Evolutionary conservation across 805 yeast species (phyloP), one percentile per base, ranked within the genome.

Genomic region (Candida namnaoensis): DNA sequence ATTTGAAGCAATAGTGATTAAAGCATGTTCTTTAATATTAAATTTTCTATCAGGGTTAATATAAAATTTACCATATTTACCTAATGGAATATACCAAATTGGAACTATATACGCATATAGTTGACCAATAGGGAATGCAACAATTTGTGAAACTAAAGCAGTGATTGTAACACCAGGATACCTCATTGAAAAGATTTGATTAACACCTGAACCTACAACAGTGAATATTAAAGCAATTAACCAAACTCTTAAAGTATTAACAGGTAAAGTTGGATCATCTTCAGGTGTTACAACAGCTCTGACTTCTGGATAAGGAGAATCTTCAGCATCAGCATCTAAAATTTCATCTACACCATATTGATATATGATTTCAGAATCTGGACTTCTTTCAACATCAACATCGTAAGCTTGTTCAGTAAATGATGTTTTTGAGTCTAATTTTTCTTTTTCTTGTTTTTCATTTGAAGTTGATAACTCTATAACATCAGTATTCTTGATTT

Each of bases 11-110:
- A 78, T 67, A 19, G 76, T 67, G 43, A 78, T 70, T 41, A 77
- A 47, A 48, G 72, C 68, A 54, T 81, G 88, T 56, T 81, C 88
- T 52, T 81, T 80, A 50, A 73, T 56, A 51, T 75, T 76, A 65
- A 79, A 60, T 52, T 78, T 71, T 27, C 28, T 27, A n/a, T 80
- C 78, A 0, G 84, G 83, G 59, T 80, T 81, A 38, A 78, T 57
- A 3, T 43, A 48, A 14, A 63, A 25, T 64, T 15, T 28, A 19
- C 65, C 14, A 52, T 47, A 1, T 64, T 42, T 2, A 36, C 41
- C 46, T 45, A 44, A 28, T 58, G 47, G 4, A 70, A 71, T 35
- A 63, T 43, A n/a, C 7, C 10, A 3, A 49, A 26, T 27, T 45
- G 50, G 41, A 7, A 47, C 27, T 34, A 30, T 38, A 49, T 44